Evolutionary conservation across 2,329 filamentous ascomycete genomes (phyloP).

Genomic region (Magnaporthiopsis poae): DNA sequence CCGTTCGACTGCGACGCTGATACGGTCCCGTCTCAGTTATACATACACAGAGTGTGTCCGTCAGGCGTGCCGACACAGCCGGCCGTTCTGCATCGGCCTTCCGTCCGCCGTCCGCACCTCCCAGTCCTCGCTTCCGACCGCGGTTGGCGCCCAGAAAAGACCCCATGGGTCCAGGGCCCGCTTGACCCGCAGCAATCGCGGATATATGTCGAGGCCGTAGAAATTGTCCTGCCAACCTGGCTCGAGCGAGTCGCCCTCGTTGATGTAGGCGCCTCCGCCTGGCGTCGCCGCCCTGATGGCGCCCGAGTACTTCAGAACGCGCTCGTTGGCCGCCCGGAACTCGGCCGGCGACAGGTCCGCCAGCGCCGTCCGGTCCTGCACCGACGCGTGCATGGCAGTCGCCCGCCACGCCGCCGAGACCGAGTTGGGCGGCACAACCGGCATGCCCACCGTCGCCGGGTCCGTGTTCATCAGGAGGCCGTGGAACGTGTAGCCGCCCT

Average conservation of each 20-base stretch:
- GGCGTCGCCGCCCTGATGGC: slow-evolving; percentile 20
- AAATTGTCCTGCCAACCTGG: slow-evolving; percentile 24
- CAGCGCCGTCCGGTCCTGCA: slow-evolving; percentile 12
- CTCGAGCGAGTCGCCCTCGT: slow-evolving; percentile 31
- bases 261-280: slow-evolving; percentile 25
- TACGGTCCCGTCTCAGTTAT: not conserved
- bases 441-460: slow-evolving; percentile 14
- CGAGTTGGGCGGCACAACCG: slow-evolving; percentile 10
- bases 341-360: slow-evolving; percentile 9
- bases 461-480: slow-evolving; percentile 23
- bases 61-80: slow-evolving; percentile 9
- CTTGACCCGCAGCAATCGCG: slow-evolving; percentile 26
- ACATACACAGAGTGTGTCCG: not conserved
- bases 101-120: slow-evolving; percentile 11
- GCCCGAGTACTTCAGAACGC: slow-evolving; percentile 12
- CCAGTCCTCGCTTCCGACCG: slow-evolving; percentile 13
- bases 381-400: slow-evolving; percentile 16
- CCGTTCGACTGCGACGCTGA: not conserved
- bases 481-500: slow-evolving; percentile 26
- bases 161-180: slow-evolving; percentile 26
- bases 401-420: slow-evolving; percentile 19
- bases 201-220: slow-evolving; percentile 24
- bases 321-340: slow-evolving; percentile 10
- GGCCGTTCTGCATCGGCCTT: slow-evolving; percentile 11
- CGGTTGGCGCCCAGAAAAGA: slow-evolving; percentile 22